Conservation (phyloP, 805 yeast genomes). For the Kluyveromyces siamensis region DNA sequence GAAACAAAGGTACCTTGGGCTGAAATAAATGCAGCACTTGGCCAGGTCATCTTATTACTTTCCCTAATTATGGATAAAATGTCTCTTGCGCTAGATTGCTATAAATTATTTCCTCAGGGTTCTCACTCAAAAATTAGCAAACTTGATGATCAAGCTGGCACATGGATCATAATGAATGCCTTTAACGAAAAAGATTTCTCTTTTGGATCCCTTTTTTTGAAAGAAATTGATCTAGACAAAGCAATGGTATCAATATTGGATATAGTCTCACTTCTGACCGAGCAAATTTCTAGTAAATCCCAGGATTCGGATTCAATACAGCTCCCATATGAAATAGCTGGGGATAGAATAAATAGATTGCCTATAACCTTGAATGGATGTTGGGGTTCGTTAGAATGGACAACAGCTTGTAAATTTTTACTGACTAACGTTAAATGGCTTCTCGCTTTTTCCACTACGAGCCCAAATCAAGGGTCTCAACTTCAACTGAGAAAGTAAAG, state of each 20-base stretch:
- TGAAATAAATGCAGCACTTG: constrained; percentile 86
- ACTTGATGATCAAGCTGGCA: constrained; percentile 30
- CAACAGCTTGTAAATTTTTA: constrained; percentile 75
- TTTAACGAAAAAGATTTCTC: constrained; percentile 64
- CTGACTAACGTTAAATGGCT: constrained; percentile 81
- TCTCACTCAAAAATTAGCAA: constrained; percentile 64
- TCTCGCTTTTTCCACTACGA: constrained; percentile 50
- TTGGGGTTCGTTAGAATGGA: constrained; percentile 72
- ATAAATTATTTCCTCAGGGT: constrained; percentile 72
- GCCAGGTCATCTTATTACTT: constrained; percentile 66
- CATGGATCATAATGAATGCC: constrained; percentile 43
- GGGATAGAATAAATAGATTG: constrained; percentile 68
- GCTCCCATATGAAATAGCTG: constrained; percentile 64
- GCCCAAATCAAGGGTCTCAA: background rate
- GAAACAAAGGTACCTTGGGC: constrained; percentile 69
- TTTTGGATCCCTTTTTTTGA: constrained; percentile 53
- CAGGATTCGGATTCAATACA: constrained; percentile 33
- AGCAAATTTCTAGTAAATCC: constrained; percentile 21
- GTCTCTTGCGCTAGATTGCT: constrained; percentile 45
- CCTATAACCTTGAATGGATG: constrained; percentile 61
- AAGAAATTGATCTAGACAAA: constrained; percentile 67
- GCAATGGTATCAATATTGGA: constrained; percentile 72
- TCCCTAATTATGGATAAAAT: constrained; percentile 54
- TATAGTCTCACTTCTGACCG: constrained; percentile 18
- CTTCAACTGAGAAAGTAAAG: no score